These are phyloP conservation scores for Blastobotrys aristatus DNA, from an alignment of 1,139 yeast genomes.

Conservation along the genomic window DNA sequence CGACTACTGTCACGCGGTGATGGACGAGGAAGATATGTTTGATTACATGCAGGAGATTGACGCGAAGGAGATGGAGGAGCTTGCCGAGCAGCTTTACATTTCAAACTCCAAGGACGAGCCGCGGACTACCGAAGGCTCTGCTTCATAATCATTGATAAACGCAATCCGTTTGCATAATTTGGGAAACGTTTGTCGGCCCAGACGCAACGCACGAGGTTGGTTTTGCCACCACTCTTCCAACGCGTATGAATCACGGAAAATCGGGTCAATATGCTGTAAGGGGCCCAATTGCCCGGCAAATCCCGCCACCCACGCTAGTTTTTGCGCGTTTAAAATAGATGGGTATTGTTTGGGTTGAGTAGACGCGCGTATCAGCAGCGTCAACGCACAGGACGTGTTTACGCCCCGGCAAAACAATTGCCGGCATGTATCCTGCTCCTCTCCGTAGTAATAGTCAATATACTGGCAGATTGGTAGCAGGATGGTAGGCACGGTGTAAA, in stretches of 20 bases:
- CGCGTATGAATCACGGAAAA: slow-evolving; percentile 2
- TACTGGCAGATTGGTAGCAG: slow-evolving; percentile 5
- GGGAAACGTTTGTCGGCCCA: slow-evolving; percentile 4
- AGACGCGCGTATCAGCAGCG: slow-evolving; percentile 3
- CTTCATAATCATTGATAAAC: neutral
- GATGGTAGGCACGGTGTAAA: slow-evolving; percentile 5
- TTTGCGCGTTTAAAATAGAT: neutral
- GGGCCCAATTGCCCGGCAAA: slow-evolving; percentile 10
- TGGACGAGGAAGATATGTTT: slow-evolving; percentile 18
- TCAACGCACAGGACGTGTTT: slow-evolving; percentile 4
- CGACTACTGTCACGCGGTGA: slow-evolving; percentile 14
- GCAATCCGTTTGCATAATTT: slow-evolving; percentile 4
- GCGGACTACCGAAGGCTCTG: neutral
- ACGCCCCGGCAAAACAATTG: slow-evolving; percentile 11
- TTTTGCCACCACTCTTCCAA: slow-evolving; percentile 12
- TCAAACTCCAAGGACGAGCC: neutral
- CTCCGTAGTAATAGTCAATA: neutral
- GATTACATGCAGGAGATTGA: slow-evolving; percentile 20
- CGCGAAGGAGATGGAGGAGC: slow-evolving; percentile 19
- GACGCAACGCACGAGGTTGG: slow-evolving; percentile 2
- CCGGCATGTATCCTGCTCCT: neutral
- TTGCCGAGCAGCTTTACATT: neutral
- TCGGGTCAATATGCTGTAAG: slow-evolving; percentile 1
- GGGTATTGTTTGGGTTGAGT: neutral
- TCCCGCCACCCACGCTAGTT: slow-evolving; percentile 8